These are phyloP conservation scores for Exserohilum turcica DNA, from an alignment of 2,329 filamentous ascomycete species.

Conservation along the genomic window DNA sequence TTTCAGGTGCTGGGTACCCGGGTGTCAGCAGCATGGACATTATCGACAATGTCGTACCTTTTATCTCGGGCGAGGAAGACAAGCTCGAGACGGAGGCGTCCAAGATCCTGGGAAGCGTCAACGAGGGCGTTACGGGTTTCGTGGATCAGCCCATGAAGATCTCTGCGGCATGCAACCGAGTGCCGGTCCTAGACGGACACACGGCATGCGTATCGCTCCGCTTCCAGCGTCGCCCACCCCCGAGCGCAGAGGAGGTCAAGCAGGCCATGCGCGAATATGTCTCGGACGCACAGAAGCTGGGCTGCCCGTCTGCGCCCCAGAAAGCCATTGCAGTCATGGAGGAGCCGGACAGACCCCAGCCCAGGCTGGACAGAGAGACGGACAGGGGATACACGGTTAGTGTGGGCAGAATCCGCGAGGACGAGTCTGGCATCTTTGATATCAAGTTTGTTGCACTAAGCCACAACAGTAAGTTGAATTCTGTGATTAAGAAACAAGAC, in stretches of 20 bases:
- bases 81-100: conserved; percentile 94
- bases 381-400: conserved; percentile 87
- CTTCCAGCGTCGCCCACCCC: conserved; percentile 76
- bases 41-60: conserved; percentile 93
- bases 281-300: conserved; percentile 79
- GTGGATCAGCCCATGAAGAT: conserved; percentile 78
- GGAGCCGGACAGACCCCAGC: conserved; percentile 87
- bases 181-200: conserved; percentile 94
- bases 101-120: conserved; percentile 86
- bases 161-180: conserved; percentile 88
- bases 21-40: conserved; percentile 93
- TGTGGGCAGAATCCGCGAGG: conserved; percentile 83
- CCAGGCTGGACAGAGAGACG: conserved; percentile 84
- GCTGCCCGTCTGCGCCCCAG: conserved; percentile 83
- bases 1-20: conserved; percentile 90
- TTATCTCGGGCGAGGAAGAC: conserved; percentile 91
- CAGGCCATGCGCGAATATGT: conserved; percentile 79
- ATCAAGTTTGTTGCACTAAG: conserved; percentile 93
- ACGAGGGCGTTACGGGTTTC: conserved; percentile 73
- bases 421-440: conserved; percentile 88
- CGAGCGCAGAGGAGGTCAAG: conserved; percentile 76
- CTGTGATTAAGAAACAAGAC: conserved; percentile 30
- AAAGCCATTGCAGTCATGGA: conserved; percentile 88
- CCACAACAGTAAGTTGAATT: conserved; percentile 67
- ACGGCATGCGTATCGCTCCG: conserved; percentile 89